A percentile compares a stretch with the other conserved stretches of the same genome.
Evolutionary conservation across 2,329 filamentous ascomycete genomes (phyloP).

Genomic region (Zelopaecilomyces penicillatus): DNA sequence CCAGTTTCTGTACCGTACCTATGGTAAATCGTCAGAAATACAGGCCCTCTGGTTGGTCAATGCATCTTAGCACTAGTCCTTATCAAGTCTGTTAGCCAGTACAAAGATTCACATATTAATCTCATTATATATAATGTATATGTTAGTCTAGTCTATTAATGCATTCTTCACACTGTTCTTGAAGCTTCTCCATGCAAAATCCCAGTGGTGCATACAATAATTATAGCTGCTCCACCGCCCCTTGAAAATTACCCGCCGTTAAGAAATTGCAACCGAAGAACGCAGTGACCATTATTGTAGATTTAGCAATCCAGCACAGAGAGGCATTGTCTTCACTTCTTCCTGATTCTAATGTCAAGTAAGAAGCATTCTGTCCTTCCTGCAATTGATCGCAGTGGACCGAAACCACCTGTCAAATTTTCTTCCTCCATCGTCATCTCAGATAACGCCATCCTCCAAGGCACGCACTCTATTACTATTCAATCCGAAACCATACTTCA

Average conservation of each 20-base stretch:
- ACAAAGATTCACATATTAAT: constrained; percentile 7
- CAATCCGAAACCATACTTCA: constrained; percentile 76
- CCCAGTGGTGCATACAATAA: too few relatives aligned
- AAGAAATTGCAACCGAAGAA: too few relatives aligned
- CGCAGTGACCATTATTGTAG: too few relatives aligned
- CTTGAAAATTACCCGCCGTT: too few relatives aligned
- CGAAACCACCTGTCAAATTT: constrained; percentile 54
- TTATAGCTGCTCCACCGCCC: too few relatives aligned
- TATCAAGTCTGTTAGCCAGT: constrained; percentile 18
- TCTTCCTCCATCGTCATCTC: constrained; percentile 53
- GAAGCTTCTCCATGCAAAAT: too few relatives aligned
- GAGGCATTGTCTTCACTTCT: background rate
- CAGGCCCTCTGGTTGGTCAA: constrained; percentile 33
- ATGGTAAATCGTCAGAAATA: constrained; percentile 27
- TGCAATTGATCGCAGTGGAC: constrained; percentile 42
- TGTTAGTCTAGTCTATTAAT: too few relatives aligned
- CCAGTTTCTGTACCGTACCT: constrained; percentile 19
- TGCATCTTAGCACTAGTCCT: constrained; percentile 7
- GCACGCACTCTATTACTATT: constrained; percentile 70
- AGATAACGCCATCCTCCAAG: constrained; percentile 55
- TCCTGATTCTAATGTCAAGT: constrained; percentile 24
- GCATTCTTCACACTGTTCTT: too few relatives aligned
- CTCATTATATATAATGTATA: too few relatives aligned
- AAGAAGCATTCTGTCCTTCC: constrained; percentile 52
- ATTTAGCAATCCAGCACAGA: background rate